Conservation (phyloP, 1,284 basidiomycete species). For the Sutorius eximius region DNA sequence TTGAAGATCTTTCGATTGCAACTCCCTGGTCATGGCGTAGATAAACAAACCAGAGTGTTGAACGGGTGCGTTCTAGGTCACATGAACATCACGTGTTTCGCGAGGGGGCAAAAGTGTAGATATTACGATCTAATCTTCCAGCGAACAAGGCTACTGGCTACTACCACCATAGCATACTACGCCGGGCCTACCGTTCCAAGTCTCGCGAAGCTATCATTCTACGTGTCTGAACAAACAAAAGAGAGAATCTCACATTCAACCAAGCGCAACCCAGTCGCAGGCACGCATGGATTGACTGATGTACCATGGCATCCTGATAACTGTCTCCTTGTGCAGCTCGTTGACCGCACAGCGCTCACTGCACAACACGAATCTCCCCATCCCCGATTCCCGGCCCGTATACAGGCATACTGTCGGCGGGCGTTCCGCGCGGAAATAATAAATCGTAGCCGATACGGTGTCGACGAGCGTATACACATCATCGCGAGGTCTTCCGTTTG, state of each 20-base stretch:
- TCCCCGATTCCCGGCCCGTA: constrained; percentile 23
- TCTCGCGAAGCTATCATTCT: no score
- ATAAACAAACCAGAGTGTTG: not conserved
- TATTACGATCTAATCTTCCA: no score
- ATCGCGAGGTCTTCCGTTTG: not conserved
- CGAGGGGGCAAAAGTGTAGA: not conserved
- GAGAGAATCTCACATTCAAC: not conserved
- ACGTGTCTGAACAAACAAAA: no score
- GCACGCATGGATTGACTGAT: constrained; percentile 18
- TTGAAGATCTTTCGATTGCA: not conserved
- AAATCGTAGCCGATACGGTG: constrained; percentile 25
- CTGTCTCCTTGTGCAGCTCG: constrained; percentile 27
- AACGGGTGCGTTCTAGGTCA: not conserved
- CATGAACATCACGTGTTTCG: constrained; percentile 25
- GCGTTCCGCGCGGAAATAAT: constrained; percentile 24
- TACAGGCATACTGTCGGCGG: constrained; percentile 32
- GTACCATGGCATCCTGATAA: constrained; percentile 24
- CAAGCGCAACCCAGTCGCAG: constrained; percentile 28
- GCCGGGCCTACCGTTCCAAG: no score
- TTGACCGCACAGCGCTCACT: constrained; percentile 21
- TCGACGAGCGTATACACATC: constrained; percentile 30
- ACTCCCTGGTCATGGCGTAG: constrained; percentile 29
- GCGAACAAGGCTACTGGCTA: no score
- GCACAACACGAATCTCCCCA: constrained; percentile 28
- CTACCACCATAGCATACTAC: no score